phyloP scores from a whole-genome alignment of 2,329 filamentous ascomycete genomes.

The Elsinoe ampelina region DNA sequence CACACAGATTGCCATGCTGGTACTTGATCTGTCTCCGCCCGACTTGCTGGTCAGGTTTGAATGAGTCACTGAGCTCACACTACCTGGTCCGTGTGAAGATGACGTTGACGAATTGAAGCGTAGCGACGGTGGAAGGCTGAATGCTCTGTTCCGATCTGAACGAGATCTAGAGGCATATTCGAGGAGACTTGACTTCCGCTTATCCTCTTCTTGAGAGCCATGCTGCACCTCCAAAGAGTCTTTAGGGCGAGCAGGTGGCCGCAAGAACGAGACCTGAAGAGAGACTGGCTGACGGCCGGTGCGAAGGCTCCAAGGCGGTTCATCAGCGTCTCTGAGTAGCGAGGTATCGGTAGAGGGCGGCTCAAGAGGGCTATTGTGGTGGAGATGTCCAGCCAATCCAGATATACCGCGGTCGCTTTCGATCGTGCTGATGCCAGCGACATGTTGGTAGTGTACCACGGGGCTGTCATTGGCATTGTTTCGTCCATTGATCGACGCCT shows the following conservation, averaged over 20 bases:
- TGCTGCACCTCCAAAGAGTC: background rate
- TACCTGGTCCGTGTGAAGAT: too few species aligned
- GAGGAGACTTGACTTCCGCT: background rate
- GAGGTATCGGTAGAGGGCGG: background rate
- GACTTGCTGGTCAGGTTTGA: background rate
- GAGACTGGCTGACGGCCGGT: background rate
- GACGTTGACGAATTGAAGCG: too few species aligned
- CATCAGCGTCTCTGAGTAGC: background rate
- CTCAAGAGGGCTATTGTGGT: background rate
- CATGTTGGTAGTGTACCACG: too few species aligned
- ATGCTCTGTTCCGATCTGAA: background rate
- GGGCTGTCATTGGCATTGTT: too few species aligned
- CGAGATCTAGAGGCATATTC: too few species aligned
- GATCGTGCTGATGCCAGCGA: too few species aligned
- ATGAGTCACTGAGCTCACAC: background rate
- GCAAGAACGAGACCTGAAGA: background rate
- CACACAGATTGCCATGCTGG: too few species aligned
- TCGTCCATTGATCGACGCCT: too few species aligned
- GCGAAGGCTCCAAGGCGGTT: background rate
- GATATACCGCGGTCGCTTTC: background rate
- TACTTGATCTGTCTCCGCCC: background rate
- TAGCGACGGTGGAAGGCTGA: background rate
- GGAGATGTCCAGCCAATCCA: background rate
- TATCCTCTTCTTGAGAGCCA: background rate
- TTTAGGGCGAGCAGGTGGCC: background rate